A percentile compares a stretch with the other conserved stretches of the same genome.
phyloP scores from a whole-genome alignment of 768 basidiomycete species.

The Scleroderma citrinum region DNA sequence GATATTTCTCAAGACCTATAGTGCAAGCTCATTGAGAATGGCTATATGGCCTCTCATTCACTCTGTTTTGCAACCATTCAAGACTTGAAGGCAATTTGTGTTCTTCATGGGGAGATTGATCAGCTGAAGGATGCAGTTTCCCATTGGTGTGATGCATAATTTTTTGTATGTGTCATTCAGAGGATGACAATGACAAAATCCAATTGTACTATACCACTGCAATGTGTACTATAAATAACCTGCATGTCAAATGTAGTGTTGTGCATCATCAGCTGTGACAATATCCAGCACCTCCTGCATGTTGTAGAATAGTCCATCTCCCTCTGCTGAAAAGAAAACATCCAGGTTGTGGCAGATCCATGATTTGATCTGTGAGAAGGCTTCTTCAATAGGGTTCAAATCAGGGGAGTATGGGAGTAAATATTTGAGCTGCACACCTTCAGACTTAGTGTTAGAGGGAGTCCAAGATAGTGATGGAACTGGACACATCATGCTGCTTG shows the following conservation, averaged over 20 bases:
- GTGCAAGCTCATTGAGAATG: background rate
- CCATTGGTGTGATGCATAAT: background rate
- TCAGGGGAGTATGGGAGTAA: constrained; percentile 38
- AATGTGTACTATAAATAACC: constrained; percentile 5
- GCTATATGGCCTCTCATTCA: background rate
- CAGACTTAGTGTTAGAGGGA: constrained; percentile 8
- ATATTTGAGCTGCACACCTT: constrained; percentile 15
- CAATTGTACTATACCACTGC: background rate
- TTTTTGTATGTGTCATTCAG: background rate
- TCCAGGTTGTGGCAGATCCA: constrained; percentile 2
- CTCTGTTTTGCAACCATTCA: background rate
- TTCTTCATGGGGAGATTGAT: background rate
- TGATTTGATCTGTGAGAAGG: constrained; percentile 32
- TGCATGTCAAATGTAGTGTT: constrained; percentile 8
- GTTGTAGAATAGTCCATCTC: constrained; percentile 1
- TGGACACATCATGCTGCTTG: constrained; percentile 5
- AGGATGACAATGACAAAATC: background rate
- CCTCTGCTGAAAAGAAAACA: constrained; percentile 6
- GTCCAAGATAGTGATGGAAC: background rate
- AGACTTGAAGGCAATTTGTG: background rate
- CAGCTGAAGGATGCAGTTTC: background rate
- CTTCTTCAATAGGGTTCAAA: constrained; percentile 36
- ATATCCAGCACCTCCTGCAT: constrained; percentile 5
- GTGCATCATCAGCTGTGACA: constrained; percentile 3
- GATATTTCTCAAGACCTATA: background rate